Base-by-base conservation (phyloP, 352 stramenopile species). In the Phytophthora fragariaefolia region DNA sequence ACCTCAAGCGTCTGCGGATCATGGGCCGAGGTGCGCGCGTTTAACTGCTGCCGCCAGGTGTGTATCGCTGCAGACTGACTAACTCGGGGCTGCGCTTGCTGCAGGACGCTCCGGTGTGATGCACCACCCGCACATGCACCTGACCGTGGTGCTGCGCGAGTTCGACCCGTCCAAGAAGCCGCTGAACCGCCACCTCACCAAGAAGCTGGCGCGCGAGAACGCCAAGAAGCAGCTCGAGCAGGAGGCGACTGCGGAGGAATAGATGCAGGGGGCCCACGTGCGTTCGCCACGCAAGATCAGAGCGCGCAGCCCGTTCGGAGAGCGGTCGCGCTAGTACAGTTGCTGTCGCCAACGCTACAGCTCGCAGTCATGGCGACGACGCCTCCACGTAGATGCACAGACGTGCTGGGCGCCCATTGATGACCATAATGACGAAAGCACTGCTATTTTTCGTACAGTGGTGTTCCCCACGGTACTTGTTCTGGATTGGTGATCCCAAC, bases 1-100 rank as follows among this genome's bases (percentile, higher is more conserved):
- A 82, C 71, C 74, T 96, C 28, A 96, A 96, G 80, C 87, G 87
- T 53, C 61, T 93, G 58, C 82, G 83, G 50, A 92, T 93, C 69
- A 95, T 95, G 87, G 87, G 87, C 6, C 80, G 87, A 84, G 86
- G 85, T 90, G 61, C 55, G 71, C 30, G 63, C 9, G 30, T n/a
- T n/a, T n/a, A n/a, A n/a, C n/a, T n/a, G n/a, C n/a, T n/a, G n/a
- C n/a, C n/a, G n/a, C n/a, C n/a, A n/a, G n/a, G n/a, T n/a, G n/a
- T n/a, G n/a, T n/a, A n/a, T n/a, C n/a, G n/a, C n/a, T n/a, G n/a
- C n/a, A n/a, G n/a, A n/a, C n/a, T n/a, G n/a, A n/a, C n/a, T n/a
- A n/a, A n/a, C n/a, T n/a, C n/a, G n/a, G n/a, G n/a, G n/a, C n/a
- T n/a, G n/a, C n/a, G n/a, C n/a, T n/a, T n/a, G n/a, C n/a, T 77